These are phyloP conservation scores for Silene noctiflora DNA, from an alignment of 179 eudicot species.

Conservation along the genomic window DNA sequence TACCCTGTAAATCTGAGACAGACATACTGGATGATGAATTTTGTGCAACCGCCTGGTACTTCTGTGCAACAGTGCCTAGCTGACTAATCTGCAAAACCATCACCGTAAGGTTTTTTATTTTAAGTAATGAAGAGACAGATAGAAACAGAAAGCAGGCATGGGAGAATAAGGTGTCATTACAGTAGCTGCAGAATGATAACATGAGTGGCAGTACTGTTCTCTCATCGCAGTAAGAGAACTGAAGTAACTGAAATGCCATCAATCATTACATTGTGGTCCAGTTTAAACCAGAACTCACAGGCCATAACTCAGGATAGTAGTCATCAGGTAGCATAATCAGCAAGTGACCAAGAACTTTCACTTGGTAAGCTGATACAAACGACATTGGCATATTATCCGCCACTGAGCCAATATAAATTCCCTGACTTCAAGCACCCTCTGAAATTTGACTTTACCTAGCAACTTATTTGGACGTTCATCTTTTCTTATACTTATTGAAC, in stretches of 20 bases:
- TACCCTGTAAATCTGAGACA: conserved; percentile 74
- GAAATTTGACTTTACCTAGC: not conserved
- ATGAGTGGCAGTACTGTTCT: not conserved
- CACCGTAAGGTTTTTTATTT: conserved; percentile 7
- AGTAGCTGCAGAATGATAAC: not conserved
- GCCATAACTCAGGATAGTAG: not conserved
- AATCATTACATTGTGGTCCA: not conserved
- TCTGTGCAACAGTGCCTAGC: conserved; percentile 80
- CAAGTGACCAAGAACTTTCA: not conserved
- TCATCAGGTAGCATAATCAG: not conserved
- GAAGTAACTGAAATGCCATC: not conserved
- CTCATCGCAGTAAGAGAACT: not conserved
- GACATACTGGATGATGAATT: conserved; percentile 64
- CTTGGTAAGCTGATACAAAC: not conserved
- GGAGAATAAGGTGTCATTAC: not conserved
- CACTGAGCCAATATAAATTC: not conserved
- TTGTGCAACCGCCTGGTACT: conserved; percentile 82
- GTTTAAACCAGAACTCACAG: not conserved
- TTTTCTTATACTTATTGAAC: not conserved
- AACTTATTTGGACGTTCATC: not conserved
- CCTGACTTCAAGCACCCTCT: not conserved
- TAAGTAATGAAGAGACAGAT: too few species aligned
- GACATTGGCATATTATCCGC: not conserved
- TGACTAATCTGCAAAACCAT: conserved; percentile 62
- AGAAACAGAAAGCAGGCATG: too few species aligned